Base-by-base conservation (phyloP, 768 basidiomycete species). In the Mycena maculata region DNA sequence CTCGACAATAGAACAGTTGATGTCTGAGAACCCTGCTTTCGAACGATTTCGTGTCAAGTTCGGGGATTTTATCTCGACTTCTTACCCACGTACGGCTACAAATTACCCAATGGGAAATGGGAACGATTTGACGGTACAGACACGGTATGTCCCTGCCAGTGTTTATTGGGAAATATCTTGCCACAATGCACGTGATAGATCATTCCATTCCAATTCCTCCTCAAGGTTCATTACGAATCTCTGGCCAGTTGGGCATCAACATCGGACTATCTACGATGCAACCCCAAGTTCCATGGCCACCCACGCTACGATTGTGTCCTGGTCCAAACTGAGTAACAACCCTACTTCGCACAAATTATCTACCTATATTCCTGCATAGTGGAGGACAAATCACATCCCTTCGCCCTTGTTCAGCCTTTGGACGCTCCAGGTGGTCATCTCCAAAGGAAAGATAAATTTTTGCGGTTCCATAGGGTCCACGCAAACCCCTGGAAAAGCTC, bases 211-310 rank as follows among this genome's bases (percentile, higher is more conserved):
- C 49, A 50, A 31, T 48, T 27, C n/a, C n/a, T n/a, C n/a, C n/a
- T n/a, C n/a, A n/a, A n/a, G n/a, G n/a, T n/a, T n/a, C n/a, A n/a
- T n/a, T n/a, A n/a, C n/a, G n/a, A n/a, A n/a, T n/a, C n/a, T n/a
- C n/a, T n/a, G n/a, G n/a, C n/a, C n/a, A n/a, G n/a, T n/a, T n/a
- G n/a, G n/a, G n/a, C n/a, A n/a, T n/a, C n/a, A n/a, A 62, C 61
- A 7, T 72, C 68, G 1, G 75, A 83, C 58, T 68, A 76, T 28
- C 68, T 83, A 1, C 64, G 67, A 3, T 78, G 73, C 67, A 80
- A 75, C 58, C 77, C 78, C 10, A 52, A 47, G 0, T 83, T 82
- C 63, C 69, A 73, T 45, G 41, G 65, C 0, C 27, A 45, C 2
- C 74, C 73, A 12, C 72, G 70, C 0, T 80, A 75, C n/a, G n/a